Evolutionary conservation across 495 filamentous ascomycete genomes (phyloP), one percentile per base, ranked within the genome.

Genomic region (Hypoxylon trugodes): DNA sequence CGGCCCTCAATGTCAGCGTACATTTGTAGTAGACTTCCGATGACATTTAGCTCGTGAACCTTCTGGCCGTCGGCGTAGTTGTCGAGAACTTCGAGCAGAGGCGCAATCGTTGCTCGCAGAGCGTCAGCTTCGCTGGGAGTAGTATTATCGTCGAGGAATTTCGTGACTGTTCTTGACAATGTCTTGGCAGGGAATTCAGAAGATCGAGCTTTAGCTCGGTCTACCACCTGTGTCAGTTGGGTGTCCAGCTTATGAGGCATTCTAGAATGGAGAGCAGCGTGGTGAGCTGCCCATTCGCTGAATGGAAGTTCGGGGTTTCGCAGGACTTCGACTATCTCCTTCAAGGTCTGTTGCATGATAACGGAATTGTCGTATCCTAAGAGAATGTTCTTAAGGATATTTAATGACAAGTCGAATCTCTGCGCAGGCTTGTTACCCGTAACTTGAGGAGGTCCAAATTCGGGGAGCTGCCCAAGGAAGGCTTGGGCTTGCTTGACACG

Each of bases 361-460:
- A 97, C 88, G 72, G 96, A 92, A 82, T 99, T 99, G 75, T 99
- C 95, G 74, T 89, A 99, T 43, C 95, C 95, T 70, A 88, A 82
- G 43, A 99, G 84, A 61, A 98, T 98, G 75, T 98, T 92, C 72
- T 85, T 79, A 25, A 99, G 84, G 55, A 92, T 90, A 75, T 81
- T 86, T 76, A 88, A 85, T 7, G 94, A 82, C 24, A 92, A 79
- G 13, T 84, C 76, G 76, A 97, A 97, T 49, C 85, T 81, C 81
- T 99, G 95, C 8, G 94, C 87, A 37, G 96, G 91, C 82, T 98
- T 99, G 81, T 74, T 92, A 68, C 95, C 95, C 38, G 92, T 84
- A 21, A 98, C 84, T 58, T 91, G 87, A 12, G 96, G 93, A 28
- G 88, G 82, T 26, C 96, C 95, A 52, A 96, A 83, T 41, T 92